Base-by-base conservation (phyloP, 1,284 basidiomycete genomes). In the Malassezia psittaci region DNA sequence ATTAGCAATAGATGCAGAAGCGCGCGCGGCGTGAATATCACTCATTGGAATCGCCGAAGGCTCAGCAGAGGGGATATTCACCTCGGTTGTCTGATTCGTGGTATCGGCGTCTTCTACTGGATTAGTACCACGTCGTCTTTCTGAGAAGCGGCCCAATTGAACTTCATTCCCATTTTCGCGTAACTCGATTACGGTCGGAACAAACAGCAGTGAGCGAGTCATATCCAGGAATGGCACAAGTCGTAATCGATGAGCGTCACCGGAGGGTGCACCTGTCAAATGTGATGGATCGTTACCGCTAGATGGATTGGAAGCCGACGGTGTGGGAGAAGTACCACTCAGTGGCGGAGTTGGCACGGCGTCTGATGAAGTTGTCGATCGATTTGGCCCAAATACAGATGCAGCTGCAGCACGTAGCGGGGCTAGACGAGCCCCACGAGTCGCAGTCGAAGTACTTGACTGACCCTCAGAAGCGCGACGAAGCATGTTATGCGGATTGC, bases 141-240 rank as follows among this genome's bases (percentile, higher is more conserved):
- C 54, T 1, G 48, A 29, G 37, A 51, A 51, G 5, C 54, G 48
- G 9, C 54, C 54, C 29, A 56, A 39, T 16, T 51, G 54, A 3
- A 56, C 43, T 16, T 18, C 77, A 0, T 82, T 69, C 52, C 54
- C 75, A 13, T 64, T 66, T 19, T 76, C 65, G 2, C 59, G 78
- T 61, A 90, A 80, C 74, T 94, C 89, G 29, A 91, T 83, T 47
- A 83, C 80, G 78, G 96, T 89, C 51, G 91, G 87, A 48, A 96
- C 90, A 77, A 96, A 96, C 55, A 87, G 83, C 13, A 96, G 83
- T 0, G 88, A 88, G 48, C 90, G 83, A 15, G 87, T 83, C 12
- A 85, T 84, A 72, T 96, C 90, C 67, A 96, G 84, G 72, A 94
- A 88, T 4, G 91, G 93, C 2, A 96, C 91, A 52, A 96, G 84